Evolutionary conservation across 768 basidiomycete species (phyloP), one percentile per base, ranked within the genome.

Genomic region (Lactarius evosmus): DNA sequence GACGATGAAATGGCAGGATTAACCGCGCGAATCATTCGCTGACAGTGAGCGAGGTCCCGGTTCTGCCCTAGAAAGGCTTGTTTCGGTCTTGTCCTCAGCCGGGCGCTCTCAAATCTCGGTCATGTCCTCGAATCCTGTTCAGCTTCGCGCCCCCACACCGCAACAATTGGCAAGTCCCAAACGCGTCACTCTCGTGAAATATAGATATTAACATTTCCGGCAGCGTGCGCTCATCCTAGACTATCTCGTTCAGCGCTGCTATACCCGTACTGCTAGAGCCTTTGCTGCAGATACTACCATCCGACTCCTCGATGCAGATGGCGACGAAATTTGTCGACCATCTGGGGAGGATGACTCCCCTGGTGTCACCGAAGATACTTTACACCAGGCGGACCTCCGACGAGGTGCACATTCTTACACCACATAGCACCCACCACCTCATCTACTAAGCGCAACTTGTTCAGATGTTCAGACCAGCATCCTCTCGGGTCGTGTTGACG

Each of bases 181-280:
- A 8, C 11, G 3, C 5, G 19, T 33, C 11, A 0, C 34, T 17
- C 19, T 17, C 55, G 65, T 68, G 54, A 29, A 41, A 30, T 54
- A 62, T 62, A 27, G 16, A 7, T 29, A 7, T 6, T 19, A 3
- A 41, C 17, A 4, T 33, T 9, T 72, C 41, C 32, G 56, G 73
- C 70, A 91, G 89, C 84, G 85, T 50, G 73, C 80, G 19, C 75
- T 93, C 52, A 86, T 93, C 17, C 77, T 93, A 40, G 86, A 90
- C 69, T 93, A 92, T 71, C 82, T 94, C 1, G 83, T 83, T 60
- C 89, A 93, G 69, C 80, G 83, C 44, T 87, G 87, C 62, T 90
- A 86, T 73, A 82, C 84, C n/a, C 76, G 76, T 41, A 91, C 92
- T 0, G 89, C 89, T 3, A 78, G 79, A 36, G 86, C 85, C 0